Evolutionary conservation across 2,329 filamentous ascomycete genomes (phyloP), one percentile per base, ranked within the genome.

Genomic region (Podosphaera fusca): DNA sequence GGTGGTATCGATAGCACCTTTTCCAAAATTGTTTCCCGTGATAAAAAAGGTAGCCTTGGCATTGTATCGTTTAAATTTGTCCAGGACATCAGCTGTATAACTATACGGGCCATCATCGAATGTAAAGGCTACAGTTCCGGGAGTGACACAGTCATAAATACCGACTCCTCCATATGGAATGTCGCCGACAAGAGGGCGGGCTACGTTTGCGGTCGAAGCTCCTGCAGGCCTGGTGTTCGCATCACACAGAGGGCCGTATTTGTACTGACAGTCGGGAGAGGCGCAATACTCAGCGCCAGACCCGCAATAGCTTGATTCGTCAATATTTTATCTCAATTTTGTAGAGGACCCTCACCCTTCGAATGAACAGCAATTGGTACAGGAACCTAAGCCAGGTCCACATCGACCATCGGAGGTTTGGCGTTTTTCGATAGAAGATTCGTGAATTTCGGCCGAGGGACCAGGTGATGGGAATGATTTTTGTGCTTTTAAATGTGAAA

Each of bases 81-180:
- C 76, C 10, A 84, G 55, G 6, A 85, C 72, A 60, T 82, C 76
- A n/a, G 84, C 71, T 1, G 81, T 84, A 66, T 79, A 82, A 29
- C 72, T 67, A 60, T 76, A 77, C 30, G 81, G 81, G 1, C 81
- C 81, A 65, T 84, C 81, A 61, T 84, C 81, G 61, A 77, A 84
- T 0, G 80, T 84, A 57, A 85, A 67, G 21, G 81, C 81, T 61
- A 85, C 72, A 12, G 76, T 77, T 60, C 80, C 78, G 3, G 75
- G 71, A 33, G 71, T 70, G 35, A 69, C 68, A 61, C 77, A 80
- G 60, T 73, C 69, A 62, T 78, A 79, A 59, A 84, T 77, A 38
- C 75, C 75, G 12, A 67, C 71, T 50, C 76, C 72, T 29, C 79
- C 80, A 58, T 82, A 81, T 0, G 70, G 68, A 2, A 82, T 70